phyloP scores from a whole-genome alignment of 495 filamentous ascomycete species.

The Penicillium tannophilum region DNA sequence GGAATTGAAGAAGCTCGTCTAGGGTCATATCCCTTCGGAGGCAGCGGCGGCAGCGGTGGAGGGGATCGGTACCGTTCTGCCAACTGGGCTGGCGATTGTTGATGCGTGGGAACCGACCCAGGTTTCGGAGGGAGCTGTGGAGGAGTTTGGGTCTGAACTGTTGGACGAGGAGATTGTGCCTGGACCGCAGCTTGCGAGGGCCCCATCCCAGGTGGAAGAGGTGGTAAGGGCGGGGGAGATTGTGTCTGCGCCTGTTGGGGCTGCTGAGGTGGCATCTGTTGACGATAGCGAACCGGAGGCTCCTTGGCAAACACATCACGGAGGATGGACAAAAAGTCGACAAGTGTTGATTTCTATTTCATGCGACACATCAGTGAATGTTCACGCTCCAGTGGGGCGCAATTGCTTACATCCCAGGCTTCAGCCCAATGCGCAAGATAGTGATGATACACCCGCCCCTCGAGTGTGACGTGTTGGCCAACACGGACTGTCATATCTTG shows the following conservation, averaged over 20 bases:
- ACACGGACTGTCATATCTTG: constrained; percentile 86
- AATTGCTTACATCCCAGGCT: constrained; percentile 81
- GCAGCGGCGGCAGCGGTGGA: constrained; percentile 42
- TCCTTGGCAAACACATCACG: constrained; percentile 91
- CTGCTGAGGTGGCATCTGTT: constrained; percentile 42
- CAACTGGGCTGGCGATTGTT: constrained; percentile 15
- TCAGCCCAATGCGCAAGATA: constrained; percentile 88
- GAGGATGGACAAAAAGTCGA: constrained; percentile 80
- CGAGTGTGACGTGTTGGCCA: constrained; percentile 93
- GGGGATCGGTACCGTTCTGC: constrained; percentile 36
- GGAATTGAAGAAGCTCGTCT: constrained; percentile 19
- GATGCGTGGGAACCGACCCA: constrained; percentile 22
- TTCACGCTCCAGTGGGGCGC: background rate
- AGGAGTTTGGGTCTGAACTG: constrained; percentile 29
- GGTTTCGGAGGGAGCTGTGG: constrained; percentile 46
- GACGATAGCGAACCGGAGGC: constrained; percentile 80
- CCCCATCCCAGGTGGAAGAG: constrained; percentile 65
- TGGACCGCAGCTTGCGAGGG: constrained; percentile 22
- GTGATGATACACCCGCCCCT: constrained; percentile 93
- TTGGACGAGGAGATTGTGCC: constrained; percentile 18
- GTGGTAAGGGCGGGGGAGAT: constrained; percentile 64
- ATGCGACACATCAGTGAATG: constrained; percentile 11
- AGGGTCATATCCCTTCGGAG: constrained; percentile 39
- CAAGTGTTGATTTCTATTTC: constrained; percentile 67
- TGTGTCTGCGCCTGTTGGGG: constrained; percentile 44